Evolutionary conservation across 495 filamentous ascomycete genomes (phyloP).

Genomic region (Xylaria venustula): DNA sequence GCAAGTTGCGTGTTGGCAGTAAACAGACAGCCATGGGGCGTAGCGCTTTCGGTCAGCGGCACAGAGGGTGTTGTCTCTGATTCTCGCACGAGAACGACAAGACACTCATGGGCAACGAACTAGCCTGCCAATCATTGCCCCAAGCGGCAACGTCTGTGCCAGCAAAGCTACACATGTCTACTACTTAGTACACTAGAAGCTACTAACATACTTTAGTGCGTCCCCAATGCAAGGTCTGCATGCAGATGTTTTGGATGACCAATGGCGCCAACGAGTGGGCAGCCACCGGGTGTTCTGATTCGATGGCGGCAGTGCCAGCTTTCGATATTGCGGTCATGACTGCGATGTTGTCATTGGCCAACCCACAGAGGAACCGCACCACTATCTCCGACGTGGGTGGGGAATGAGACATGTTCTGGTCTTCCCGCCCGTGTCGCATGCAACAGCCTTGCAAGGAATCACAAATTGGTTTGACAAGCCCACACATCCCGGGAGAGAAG

Average conservation of each 20-base stretch:
- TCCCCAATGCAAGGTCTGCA: slow-evolving; percentile 2
- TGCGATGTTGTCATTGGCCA: slow-evolving; percentile 6
- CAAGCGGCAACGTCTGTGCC: slow-evolving; percentile 4
- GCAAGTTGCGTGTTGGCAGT: no score
- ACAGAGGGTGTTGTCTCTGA: background rate
- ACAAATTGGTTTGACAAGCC: slow-evolving; percentile 11
- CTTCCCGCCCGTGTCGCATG: slow-evolving; percentile 27
- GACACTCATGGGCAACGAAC: slow-evolving; percentile 4
- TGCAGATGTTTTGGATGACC: slow-evolving; percentile 5
- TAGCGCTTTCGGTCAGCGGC: slow-evolving; percentile 16
- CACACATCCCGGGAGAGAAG: slow-evolving; percentile 33
- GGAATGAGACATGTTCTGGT: slow-evolving; percentile 31
- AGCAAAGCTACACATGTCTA: background rate
- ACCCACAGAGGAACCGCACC: slow-evolving; percentile 18
- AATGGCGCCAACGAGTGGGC: slow-evolving; percentile 4
- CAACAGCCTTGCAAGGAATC: slow-evolving; percentile 35
- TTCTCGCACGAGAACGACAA: no score
- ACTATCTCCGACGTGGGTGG: slow-evolving; percentile 34
- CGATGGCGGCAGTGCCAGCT: slow-evolving; percentile 12
- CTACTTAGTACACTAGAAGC: background rate
- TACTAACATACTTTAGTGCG: background rate
- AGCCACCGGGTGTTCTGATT: slow-evolving; percentile 21
- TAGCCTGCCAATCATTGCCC: background rate
- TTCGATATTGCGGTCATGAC: background rate
- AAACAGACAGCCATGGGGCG: background rate